A percentile compares a stretch with the other conserved stretches of the same genome.
Evolutionary conservation across 352 stramenopile species (phyloP).

Genomic region (Phytophthora crassamura): DNA sequence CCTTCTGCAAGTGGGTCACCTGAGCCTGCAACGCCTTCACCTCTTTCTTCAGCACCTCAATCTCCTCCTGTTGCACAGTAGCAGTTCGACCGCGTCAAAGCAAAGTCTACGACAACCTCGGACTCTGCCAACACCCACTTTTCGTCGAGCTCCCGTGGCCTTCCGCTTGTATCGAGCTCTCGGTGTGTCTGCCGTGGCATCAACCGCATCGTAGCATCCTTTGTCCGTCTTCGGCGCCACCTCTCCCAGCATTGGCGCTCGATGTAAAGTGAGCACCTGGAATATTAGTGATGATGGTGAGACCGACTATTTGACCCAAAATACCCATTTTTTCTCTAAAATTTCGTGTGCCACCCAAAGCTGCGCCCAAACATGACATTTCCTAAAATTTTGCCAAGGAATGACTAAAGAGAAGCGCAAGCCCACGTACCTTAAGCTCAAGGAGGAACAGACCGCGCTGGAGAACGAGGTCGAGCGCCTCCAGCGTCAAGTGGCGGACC

Average conservation of each 20-base stretch:
- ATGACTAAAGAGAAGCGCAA: constrained; percentile 14
- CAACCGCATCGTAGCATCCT: not conserved
- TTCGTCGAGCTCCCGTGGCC: constrained; percentile 21
- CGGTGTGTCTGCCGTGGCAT: not conserved
- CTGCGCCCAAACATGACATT: no score
- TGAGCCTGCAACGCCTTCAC: constrained; percentile 25
- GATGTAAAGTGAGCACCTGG: no score
- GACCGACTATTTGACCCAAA: not conserved
- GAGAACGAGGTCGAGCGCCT: constrained; percentile 2
- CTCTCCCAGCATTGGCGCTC: not conserved
- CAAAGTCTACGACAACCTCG: not conserved
- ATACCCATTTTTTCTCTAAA: no score
- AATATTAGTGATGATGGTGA: not conserved
- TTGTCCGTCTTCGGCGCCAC: not conserved
- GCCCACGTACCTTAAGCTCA: constrained; percentile 9
- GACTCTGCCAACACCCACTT: not conserved
- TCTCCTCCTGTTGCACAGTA: constrained; percentile 22
- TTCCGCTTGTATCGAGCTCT: constrained; percentile 21
- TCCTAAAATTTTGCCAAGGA: no score
- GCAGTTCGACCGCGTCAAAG: not conserved
- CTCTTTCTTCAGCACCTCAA: constrained; percentile 19
- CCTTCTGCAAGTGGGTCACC: constrained; percentile 12
- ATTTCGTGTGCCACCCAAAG: no score
- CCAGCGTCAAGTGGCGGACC: constrained; percentile 9
- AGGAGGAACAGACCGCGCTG: constrained; percentile 16